Evolutionary conservation across 176 grass and related monocot genomes (phyloP).

Genomic region (Echinochloa phyllopogon): DNA sequence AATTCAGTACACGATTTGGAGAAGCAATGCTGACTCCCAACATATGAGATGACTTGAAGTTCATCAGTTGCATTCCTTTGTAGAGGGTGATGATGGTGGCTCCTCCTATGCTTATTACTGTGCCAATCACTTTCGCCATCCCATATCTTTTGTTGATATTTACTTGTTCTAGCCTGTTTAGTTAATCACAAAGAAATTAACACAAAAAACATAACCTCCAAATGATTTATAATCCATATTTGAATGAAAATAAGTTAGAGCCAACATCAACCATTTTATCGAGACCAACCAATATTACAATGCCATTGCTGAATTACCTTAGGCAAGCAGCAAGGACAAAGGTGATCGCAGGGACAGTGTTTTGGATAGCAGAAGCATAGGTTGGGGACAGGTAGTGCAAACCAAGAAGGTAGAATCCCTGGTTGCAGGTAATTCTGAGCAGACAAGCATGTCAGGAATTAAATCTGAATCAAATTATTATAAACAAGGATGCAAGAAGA

Average conservation of each 20-base stretch:
- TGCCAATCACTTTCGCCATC: slow-evolving; percentile 72
- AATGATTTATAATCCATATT: not conserved
- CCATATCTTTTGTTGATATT: slow-evolving; percentile 59
- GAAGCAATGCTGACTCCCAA: slow-evolving; percentile 35
- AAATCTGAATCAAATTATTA: not conserved
- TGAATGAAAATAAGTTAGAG: not conserved
- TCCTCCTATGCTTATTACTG: slow-evolving; percentile 65
- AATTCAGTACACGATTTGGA: slow-evolving; percentile 55
- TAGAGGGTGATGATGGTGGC: slow-evolving; percentile 73
- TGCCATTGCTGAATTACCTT: slow-evolving; percentile 33
- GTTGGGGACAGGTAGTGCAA: slow-evolving; percentile 73
- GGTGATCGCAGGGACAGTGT: slow-evolving; percentile 65
- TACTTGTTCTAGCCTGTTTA: slow-evolving; percentile 64
- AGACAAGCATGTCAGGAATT: not conserved
- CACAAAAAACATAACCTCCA: not conserved
- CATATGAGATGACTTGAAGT: slow-evolving; percentile 38
- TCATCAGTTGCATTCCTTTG: slow-evolving; percentile 67
- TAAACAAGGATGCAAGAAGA: not conserved
- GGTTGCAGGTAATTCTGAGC: slow-evolving; percentile 69
- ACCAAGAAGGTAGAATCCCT: slow-evolving; percentile 73
- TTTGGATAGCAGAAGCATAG: slow-evolving; percentile 83
- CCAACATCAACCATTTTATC: no score
- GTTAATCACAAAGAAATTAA: not conserved
- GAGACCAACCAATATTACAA: not conserved
- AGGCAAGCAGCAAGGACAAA: slow-evolving; percentile 63